Conservation (phyloP, 129 eudicot genomes). For the Lonicera japonica region DNA sequence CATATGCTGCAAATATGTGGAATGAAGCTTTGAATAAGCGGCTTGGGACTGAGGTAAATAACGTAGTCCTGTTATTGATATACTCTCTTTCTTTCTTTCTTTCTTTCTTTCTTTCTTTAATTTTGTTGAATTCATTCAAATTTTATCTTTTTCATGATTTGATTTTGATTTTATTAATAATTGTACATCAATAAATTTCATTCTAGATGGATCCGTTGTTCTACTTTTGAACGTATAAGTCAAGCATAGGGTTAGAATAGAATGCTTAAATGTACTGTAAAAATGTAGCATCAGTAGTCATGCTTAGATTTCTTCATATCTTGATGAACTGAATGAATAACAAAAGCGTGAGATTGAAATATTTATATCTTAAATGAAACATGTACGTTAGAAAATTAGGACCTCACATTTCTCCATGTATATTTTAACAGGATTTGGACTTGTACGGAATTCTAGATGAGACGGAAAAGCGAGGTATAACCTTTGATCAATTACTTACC, state of each 20-base stretch:
- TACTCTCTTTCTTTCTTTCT: neutral
- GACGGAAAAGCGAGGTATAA: constrained; percentile 72
- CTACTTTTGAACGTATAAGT: too few relatives aligned
- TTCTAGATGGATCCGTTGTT: too few relatives aligned
- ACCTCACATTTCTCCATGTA: neutral
- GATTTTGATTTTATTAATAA: too few relatives aligned
- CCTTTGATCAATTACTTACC: constrained; percentile 90
- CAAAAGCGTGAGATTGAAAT: too few relatives aligned
- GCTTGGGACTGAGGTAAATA: constrained; percentile 94
- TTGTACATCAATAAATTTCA: too few relatives aligned
- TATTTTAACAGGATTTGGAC: constrained; percentile 62
- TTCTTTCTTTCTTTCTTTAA: neutral
- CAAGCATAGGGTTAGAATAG: too few relatives aligned
- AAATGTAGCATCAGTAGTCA: too few relatives aligned
- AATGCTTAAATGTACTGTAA: too few relatives aligned
- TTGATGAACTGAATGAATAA: too few relatives aligned
- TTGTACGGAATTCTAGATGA: constrained; percentile 73
- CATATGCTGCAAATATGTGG: constrained; percentile 99
- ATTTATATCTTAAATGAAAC: too few relatives aligned
- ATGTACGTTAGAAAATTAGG: too few relatives aligned
- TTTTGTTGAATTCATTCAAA: neutral
- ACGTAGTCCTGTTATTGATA: constrained; percentile 2
- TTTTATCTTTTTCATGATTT: neutral
- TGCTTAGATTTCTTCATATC: too few relatives aligned
- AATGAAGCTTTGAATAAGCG: constrained; percentile 97